Percentiles rank a stretch among this genome's conserved stretches.
phyloP scores from a whole-genome alignment of 495 filamentous ascomycete genomes.

The Penicillium desertorum region DNA sequence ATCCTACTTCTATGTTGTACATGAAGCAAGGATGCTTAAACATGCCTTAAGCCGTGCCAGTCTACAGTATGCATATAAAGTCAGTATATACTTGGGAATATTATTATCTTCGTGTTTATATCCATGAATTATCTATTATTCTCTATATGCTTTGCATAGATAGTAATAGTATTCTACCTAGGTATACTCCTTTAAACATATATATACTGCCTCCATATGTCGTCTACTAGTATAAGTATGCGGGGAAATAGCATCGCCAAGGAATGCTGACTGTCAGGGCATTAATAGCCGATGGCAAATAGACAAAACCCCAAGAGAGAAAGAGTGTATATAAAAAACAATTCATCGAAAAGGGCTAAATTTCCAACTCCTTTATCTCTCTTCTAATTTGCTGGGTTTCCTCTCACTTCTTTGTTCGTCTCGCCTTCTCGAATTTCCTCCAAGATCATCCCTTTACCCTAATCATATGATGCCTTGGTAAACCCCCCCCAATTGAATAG shows the following conservation, averaged over 20 bases:
- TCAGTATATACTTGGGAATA: no score
- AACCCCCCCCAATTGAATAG: neutral
- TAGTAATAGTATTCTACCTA: no score
- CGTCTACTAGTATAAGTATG: neutral
- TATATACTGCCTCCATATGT: no score
- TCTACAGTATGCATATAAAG: no score
- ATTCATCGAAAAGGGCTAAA: neutral
- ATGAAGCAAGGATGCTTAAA: neutral
- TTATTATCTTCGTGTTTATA: no score
- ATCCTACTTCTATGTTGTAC: neutral
- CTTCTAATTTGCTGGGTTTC: neutral
- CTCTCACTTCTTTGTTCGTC: neutral
- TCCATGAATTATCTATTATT: no score
- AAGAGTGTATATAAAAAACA: no score
- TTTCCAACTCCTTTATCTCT: neutral
- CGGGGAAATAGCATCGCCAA: conserved; percentile 7
- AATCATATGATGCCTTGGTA: conserved; percentile 12
- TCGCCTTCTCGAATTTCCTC: neutral
- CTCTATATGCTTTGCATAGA: no score
- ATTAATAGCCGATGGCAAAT: conserved; percentile 13
- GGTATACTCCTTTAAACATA: no score
- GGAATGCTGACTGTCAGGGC: conserved; percentile 7
- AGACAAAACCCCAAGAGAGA: no score
- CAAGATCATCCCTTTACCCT: neutral
- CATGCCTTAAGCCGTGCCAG: neutral